A percentile compares a stretch with the other conserved stretches of the same genome.
phyloP scores from a whole-genome alignment of 176 grass and related monocot species.

The Aegilops tauschii region DNA sequence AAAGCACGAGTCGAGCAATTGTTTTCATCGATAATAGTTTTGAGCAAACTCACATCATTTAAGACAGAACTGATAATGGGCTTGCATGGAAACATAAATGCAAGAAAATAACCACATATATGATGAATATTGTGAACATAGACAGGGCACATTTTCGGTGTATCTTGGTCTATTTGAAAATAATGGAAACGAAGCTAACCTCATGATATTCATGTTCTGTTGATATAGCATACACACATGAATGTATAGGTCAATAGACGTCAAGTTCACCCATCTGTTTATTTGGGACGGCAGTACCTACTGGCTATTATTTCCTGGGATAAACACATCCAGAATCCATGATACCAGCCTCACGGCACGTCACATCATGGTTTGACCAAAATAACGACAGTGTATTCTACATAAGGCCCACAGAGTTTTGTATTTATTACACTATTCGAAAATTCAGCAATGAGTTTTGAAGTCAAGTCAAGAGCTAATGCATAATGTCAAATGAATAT shows the following conservation, averaged over 20 bases:
- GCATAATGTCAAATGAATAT: not conserved
- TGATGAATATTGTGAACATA: not conserved
- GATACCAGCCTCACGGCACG: not conserved
- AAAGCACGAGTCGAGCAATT: not conserved
- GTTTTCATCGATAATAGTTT: not conserved
- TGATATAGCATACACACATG: not conserved
- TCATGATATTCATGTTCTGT: not conserved
- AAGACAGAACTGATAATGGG: not conserved
- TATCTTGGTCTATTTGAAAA: not conserved
- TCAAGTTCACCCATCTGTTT: not conserved
- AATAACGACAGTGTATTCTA: not conserved
- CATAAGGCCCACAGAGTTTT: not conserved
- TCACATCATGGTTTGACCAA: not conserved
- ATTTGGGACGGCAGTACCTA: not conserved
- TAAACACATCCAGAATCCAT: conserved; percentile 7
- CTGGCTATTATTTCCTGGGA: not conserved
- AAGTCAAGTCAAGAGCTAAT: not conserved
- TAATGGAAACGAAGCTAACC: not conserved
- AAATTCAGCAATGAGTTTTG: not conserved
- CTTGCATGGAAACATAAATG: not conserved
- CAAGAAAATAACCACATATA: not conserved
- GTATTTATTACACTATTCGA: not conserved
- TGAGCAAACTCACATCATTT: not conserved
- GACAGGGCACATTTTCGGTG: not conserved
- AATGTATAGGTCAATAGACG: not conserved